Base-by-base conservation (phyloP, 257 asterid species). In the Solanum gracilifrons region DNA sequence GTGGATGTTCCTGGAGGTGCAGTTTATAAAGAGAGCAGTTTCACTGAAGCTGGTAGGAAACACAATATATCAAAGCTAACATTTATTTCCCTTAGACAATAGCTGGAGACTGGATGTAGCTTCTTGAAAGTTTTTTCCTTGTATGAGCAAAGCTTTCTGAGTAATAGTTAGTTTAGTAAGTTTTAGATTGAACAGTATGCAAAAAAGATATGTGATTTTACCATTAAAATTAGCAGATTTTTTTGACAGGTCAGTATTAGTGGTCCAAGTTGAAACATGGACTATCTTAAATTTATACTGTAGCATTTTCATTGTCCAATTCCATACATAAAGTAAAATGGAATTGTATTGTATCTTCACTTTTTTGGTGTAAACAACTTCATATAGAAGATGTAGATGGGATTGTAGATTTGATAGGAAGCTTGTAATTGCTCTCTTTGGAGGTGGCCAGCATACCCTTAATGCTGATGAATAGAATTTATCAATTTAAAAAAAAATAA, bases 1-100 rank as follows among this genome's bases (percentile, higher is more conserved):
- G 99, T 97, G 86, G 97, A 97, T 88, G 98, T 97, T 85, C 98
- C 98, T 58, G 99, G 99, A 77, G 98, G 99, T 86, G 97, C 98
- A 39, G 98, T 97, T 86, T 97, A 93, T 95, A 94, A 93, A 90
- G 99, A 97, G 93, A 95, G 99, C 92, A 91, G 96, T 87, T 97
- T 97, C 87, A 94, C 99, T 1, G 98, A 94, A 90, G 92, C 98
- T 18, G 96, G 96, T 91, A 87, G 36, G 87, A n/a, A 80, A 48
- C 27, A 1, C 43, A 80, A 77, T 48, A 2, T 46, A 2, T 46
- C 39, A 8, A 1, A 29, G 69, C 29, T 80, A 46, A 18, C 11
- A 46, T 29, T 80, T 46, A 18, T 46, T 46, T 46, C 68, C 39
- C 68, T 80, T 46, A 29, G 27, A 80, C 41, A 46, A 29, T 80